Evolutionary conservation across 1,284 basidiomycete species (phyloP).

Genomic region (Cryptococcus sp.): DNA sequence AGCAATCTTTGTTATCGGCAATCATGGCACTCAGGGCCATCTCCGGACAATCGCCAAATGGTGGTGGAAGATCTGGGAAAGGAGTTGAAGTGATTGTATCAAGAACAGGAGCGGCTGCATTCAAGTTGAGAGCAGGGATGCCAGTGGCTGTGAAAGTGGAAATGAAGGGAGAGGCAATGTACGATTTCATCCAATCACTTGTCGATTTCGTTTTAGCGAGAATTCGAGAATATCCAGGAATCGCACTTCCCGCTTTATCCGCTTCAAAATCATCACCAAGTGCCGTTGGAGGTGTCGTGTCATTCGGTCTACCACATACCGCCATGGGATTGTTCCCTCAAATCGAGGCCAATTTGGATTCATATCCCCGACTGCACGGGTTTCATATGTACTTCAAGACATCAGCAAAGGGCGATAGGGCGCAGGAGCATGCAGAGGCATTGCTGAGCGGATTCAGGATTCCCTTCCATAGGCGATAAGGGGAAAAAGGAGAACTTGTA

Average conservation of each 20-base stretch:
- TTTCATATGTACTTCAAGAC: conserved; percentile 91
- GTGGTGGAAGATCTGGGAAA: conserved; percentile 62
- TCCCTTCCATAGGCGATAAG: conserved; percentile 59
- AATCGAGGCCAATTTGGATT: conserved; percentile 84
- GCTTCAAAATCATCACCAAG: conserved; percentile 57
- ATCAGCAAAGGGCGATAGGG: conserved; percentile 72
- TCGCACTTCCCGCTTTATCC: conserved; percentile 67
- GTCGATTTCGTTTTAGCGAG: conserved; percentile 93
- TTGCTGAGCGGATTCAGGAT: conserved; percentile 84
- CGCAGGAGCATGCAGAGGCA: conserved; percentile 77
- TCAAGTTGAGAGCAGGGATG: conserved; percentile 74
- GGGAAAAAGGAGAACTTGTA: not conserved
- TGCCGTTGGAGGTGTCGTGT: conserved; percentile 79
- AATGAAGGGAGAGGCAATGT: conserved; percentile 84
- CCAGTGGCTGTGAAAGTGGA: conserved; percentile 87
- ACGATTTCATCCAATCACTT: conserved; percentile 83
- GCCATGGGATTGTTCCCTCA: conserved; percentile 92
- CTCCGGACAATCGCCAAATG: conserved; percentile 71
- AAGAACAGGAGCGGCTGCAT: conserved; percentile 75
- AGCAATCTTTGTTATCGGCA: conserved; percentile 71
- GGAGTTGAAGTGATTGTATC: conserved; percentile 80
- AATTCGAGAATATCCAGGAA: conserved; percentile 81
- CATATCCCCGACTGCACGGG: conserved; percentile 76
- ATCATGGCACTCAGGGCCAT: conserved; percentile 85
- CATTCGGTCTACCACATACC: conserved; percentile 75